phyloP scores from a whole-genome alignment of 768 basidiomycete species.

The Boletus rubescentipes region DNA sequence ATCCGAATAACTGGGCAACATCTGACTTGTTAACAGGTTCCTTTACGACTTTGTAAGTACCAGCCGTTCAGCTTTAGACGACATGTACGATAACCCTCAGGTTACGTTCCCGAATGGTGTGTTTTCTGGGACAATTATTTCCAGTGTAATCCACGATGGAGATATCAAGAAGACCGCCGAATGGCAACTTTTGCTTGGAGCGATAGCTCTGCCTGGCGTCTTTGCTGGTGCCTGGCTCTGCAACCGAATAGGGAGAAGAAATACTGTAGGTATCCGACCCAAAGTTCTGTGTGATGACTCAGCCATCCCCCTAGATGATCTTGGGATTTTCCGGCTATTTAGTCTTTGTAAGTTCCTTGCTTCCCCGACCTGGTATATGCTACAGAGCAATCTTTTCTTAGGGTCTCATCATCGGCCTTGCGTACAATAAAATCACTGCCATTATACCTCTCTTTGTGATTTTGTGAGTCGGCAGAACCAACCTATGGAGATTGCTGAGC shows the following conservation, averaged over 20 bases:
- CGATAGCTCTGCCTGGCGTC: slow-evolving; percentile 63
- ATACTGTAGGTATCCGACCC: slow-evolving; percentile 42
- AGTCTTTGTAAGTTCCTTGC: slow-evolving; percentile 45
- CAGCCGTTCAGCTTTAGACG: neutral
- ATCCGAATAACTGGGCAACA: neutral
- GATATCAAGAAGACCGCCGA: slow-evolving; percentile 62
- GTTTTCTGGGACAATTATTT: slow-evolving; percentile 66
- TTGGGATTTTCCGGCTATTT: slow-evolving; percentile 68
- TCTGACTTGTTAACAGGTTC: slow-evolving; percentile 44
- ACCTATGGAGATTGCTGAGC: slow-evolving; percentile 1
- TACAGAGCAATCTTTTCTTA: neutral
- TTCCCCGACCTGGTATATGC: neutral
- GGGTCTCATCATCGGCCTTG: slow-evolving; percentile 56
- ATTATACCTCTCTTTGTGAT: slow-evolving; percentile 66
- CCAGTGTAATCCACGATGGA: slow-evolving; percentile 56
- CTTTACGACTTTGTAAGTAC: slow-evolving; percentile 61
- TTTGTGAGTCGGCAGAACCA: slow-evolving; percentile 43
- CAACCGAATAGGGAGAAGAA: slow-evolving; percentile 55
- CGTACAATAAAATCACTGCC: slow-evolving; percentile 61
- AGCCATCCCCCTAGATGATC: slow-evolving; percentile 48
- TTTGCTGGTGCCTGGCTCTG: slow-evolving; percentile 50
- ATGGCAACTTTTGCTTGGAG: slow-evolving; percentile 64
- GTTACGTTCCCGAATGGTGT: slow-evolving; percentile 74
- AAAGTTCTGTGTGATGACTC: neutral
- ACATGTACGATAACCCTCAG: slow-evolving; percentile 27